Conservation (phyloP, 768 basidiomycete genomes). For the Podaxis sp. region DNA sequence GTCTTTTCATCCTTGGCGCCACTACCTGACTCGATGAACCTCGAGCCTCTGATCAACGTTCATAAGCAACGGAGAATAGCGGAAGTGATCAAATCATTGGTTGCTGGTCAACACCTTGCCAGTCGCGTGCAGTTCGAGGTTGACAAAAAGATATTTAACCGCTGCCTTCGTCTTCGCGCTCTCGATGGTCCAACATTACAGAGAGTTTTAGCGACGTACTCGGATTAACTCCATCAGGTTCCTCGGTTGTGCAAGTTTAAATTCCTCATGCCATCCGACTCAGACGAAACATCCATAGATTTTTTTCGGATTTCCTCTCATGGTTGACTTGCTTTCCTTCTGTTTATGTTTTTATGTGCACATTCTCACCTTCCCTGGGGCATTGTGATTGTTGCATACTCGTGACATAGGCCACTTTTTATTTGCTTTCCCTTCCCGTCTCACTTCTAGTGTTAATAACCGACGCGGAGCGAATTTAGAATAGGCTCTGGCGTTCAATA, state of each 20-base stretch:
- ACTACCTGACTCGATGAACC: conserved; percentile 73
- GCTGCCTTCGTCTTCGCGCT: conserved; percentile 69
- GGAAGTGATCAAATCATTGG: conserved; percentile 75
- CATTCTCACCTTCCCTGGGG: not conserved
- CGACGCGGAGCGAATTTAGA: not conserved
- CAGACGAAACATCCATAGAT: not conserved
- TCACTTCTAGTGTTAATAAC: not conserved
- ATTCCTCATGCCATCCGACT: not conserved
- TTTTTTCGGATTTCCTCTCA: not conserved
- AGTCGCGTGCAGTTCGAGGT: conserved; percentile 66
- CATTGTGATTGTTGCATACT: conserved; percentile 8
- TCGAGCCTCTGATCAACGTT: conserved; percentile 86
- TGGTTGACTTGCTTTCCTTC: not conserved
- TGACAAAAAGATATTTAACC: conserved; percentile 77
- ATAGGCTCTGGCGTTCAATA: not conserved
- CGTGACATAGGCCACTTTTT: not conserved
- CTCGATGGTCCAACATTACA: conserved; percentile 57
- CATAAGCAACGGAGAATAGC: conserved; percentile 87
- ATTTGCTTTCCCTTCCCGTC: not conserved
- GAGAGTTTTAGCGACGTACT: conserved; percentile 29
- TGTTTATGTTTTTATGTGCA: not conserved
- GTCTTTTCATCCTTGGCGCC: conserved; percentile 74
- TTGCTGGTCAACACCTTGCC: conserved; percentile 82
- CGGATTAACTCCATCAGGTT: conserved; percentile 15
- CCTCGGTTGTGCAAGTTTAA: not conserved